Evolutionary conservation across 805 yeast species (phyloP), one percentile per base, ranked within the genome.

Genomic region (Myxozyma melibiosi): DNA sequence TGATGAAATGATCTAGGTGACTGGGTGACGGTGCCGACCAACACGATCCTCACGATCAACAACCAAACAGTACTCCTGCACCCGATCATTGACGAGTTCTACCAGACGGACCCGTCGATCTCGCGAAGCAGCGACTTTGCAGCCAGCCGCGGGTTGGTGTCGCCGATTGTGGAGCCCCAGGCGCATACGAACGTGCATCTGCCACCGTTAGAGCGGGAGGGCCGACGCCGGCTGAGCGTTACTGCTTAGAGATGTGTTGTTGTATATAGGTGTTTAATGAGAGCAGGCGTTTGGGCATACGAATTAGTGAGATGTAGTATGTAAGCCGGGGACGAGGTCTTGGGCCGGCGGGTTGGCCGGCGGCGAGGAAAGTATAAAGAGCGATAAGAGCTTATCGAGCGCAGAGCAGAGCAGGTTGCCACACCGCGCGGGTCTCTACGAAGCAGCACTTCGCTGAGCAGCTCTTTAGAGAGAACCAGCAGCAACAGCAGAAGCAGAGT

Each of bases 11-110:
- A n/a, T 16, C 6, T 37, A 53, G 53, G 91, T 38, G 99, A 94
- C 73, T 94, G 99, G 99, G 88, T 92, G 50, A 85, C 97, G 2
- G 95, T 94, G 0, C 98, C 98, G 1, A 87, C 98, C 1, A 94
- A 94, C 70, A 87, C 97, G 2, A 76, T 86, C 0, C 71, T 94
- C 14, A 88, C 96, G 0, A 84, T 94, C 57, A 84, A 83, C 62
- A 84, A 83, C 54, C 96, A 91, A 70, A 89, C 96, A 0, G 94
- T 94, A 2, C 75, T 94, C 46, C 74, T 94, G 74, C 96, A 91
- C 70, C 99, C 99, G 1, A 88, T 94, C 40, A 75, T 79, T 45
- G 68, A 94, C 70, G 96, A 94, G 71, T 91, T 84, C 74, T 91
- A 84, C 72, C 89, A 87, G 66, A 79, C 78, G 35, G 86, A 86